Percentiles rank a stretch among this genome's conserved stretches.
Evolutionary conservation across 2,329 filamentous ascomycete genomes (phyloP).

Genomic region (Pseudopithomyces chartarum): DNA sequence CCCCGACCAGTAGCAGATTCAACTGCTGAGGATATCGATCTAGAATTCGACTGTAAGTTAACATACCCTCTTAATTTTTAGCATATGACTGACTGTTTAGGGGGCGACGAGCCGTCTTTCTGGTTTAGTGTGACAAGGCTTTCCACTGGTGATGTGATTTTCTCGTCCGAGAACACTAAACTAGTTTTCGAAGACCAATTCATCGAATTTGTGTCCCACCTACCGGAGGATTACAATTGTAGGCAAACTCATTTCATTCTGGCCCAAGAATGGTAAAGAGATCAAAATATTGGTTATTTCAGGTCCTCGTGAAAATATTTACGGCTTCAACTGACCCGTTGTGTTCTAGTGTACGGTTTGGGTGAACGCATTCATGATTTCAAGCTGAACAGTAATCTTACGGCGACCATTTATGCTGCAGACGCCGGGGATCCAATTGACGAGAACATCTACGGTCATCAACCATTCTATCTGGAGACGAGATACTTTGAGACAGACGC

Average conservation of each 20-base stretch:
- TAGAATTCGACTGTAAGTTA: slow-evolving; percentile 52
- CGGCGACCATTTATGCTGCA: slow-evolving; percentile 69
- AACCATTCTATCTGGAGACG: slow-evolving; percentile 81
- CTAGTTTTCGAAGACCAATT: slow-evolving; percentile 80
- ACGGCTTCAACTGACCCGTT: not conserved
- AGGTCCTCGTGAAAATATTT: not conserved
- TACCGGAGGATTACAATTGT: slow-evolving; percentile 72
- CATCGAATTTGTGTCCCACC: slow-evolving; percentile 69
- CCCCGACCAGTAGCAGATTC: slow-evolving; percentile 58
- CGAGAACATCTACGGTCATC: slow-evolving; percentile 73
- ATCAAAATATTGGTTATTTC: no score
- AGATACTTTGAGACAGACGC: slow-evolving; percentile 68
- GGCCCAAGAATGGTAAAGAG: no score
- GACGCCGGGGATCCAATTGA: slow-evolving; percentile 70
- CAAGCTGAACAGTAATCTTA: slow-evolving; percentile 73
- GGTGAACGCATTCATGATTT: slow-evolving; percentile 75
- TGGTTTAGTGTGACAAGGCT: slow-evolving; percentile 60
- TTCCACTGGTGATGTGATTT: slow-evolving; percentile 69
- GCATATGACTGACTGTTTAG: slow-evolving; percentile 26
- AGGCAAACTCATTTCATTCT: not conserved
- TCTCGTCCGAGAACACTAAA: slow-evolving; percentile 66
- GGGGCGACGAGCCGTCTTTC: slow-evolving; percentile 64
- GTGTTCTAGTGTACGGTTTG: slow-evolving; percentile 66
- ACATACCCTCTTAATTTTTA: no score
- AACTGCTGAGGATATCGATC: slow-evolving; percentile 46